Evolutionary conservation across 441 rosid genomes (phyloP), one percentile per base, ranked within the genome.

Genomic region (Eruca vesicaria): DNA sequence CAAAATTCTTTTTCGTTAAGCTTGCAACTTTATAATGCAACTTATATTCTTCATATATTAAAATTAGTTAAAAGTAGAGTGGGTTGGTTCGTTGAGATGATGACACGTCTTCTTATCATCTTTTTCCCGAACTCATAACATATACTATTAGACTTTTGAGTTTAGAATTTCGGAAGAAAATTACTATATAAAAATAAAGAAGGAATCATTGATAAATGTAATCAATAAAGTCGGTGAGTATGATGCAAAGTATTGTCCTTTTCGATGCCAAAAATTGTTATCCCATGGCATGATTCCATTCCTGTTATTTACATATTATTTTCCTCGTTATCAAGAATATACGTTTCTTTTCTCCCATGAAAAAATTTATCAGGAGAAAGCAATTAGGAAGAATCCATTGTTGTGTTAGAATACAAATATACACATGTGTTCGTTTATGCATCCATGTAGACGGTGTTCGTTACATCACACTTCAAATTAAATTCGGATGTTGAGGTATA

Each of bases 211-310:
- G 28, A 60, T 68, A 67, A 11, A 67, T 38, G 21, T 52, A 67
- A 61, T 60, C 77, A 67, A 56, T 43, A 62, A 78, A 73, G 78
- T 78, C 81, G 81, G 81, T 73, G 81, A 66, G 60, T 63, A 43
- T 73, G 75, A 73, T 73, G 73, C 78, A 63, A 63, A 78, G 75
- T 73, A 78, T 78, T 78, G 81, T 68, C 81, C 57, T 78, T 73
- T 73, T 73, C 81, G 58, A 73, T 69, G 58, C 75, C 73, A 31
- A 29, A 78, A 2, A 31, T 9, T 68, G 52, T 23, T 10, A 43
- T 68, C 57, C 11, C 74, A 63, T 63, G 33, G 56, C 74, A 68
- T 62, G 53, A 64, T 73, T 59, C 56, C 56, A 53, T 55, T 67
- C 38, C 18, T 29, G 58, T 33, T 48, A 45, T 26, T 50, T 71